phyloP scores from a whole-genome alignment of 257 asterid species.

The Nicotiana noctiflora region DNA sequence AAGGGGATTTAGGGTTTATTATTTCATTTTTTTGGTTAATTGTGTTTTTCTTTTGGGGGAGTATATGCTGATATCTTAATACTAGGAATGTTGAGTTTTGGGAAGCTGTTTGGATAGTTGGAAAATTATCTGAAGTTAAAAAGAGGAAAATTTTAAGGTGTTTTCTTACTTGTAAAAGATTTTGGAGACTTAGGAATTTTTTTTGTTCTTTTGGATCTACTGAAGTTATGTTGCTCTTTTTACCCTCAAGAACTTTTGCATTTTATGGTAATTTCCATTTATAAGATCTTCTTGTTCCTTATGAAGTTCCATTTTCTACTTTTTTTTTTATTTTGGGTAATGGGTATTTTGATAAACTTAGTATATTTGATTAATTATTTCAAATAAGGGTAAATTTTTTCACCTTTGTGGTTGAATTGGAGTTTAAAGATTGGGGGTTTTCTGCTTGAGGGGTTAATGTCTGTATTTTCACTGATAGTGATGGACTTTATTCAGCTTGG shows the following conservation, averaged over 20 bases:
- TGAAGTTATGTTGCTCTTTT: not conserved
- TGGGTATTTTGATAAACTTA: not conserved
- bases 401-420: not conserved
- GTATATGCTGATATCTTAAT: not conserved
- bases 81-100: not conserved
- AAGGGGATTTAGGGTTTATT: conserved; percentile 7
- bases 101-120: conserved; percentile 6
- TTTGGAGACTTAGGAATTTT: not conserved
- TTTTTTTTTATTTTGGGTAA: not conserved
- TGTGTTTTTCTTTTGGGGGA: not conserved
- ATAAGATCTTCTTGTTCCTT: conserved; percentile 5
- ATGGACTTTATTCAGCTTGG: not conserved
- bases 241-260: not conserved
- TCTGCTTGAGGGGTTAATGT: not conserved
- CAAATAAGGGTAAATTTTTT: not conserved
- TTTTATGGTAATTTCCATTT: conserved; percentile 8
- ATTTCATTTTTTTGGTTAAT: not conserved
- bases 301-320: not conserved
- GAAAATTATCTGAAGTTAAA: conserved; percentile 2
- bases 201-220: not conserved
- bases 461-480: not conserved
- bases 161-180: not conserved
- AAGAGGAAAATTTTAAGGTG: not conserved
- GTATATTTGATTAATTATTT: not conserved
- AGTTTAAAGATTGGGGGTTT: not conserved